These are phyloP conservation scores for Silene latifolia DNA, from an alignment of 148 eudicot species.

Conservation along the genomic window DNA sequence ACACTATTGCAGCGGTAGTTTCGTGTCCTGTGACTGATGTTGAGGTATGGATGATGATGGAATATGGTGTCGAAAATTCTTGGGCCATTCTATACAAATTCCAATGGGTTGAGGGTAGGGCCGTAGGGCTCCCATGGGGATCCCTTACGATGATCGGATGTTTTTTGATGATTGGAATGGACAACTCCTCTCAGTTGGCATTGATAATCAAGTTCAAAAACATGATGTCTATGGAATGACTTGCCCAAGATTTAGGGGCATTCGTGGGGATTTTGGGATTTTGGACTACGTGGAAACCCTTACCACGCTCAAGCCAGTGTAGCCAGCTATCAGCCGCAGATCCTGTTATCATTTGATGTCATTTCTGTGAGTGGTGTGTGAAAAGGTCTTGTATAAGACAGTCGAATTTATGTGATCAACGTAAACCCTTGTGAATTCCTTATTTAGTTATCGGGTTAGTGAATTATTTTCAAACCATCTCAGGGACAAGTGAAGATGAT, in stretches of 20 bases:
- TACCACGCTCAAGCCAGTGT: not conserved
- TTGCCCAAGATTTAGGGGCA: not conserved
- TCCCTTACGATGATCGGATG: not conserved
- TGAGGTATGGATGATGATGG: conserved; percentile 10
- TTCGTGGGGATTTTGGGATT: not conserved
- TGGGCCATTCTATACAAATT: not conserved
- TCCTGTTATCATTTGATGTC: too few species aligned
- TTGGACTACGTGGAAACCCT: not conserved
- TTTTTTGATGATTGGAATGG: not conserved
- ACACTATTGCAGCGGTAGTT: not conserved
- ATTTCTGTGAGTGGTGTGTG: too few species aligned
- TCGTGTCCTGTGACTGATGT: not conserved
- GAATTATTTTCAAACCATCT: too few species aligned
- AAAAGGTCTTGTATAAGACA: too few species aligned
- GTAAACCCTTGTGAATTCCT: too few species aligned
- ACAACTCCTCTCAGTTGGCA: not conserved
- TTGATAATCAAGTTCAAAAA: not conserved
- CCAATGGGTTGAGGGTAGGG: not conserved
- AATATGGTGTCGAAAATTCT: not conserved
- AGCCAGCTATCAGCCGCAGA: too few species aligned
- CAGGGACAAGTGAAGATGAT: too few species aligned
- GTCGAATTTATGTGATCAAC: too few species aligned
- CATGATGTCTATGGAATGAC: not conserved
- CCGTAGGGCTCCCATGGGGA: not conserved
- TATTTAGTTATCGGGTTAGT: too few species aligned